Evolutionary conservation across 2,329 filamentous ascomycete species (phyloP), one percentile per base, ranked within the genome.

Genomic region (Aspergillus sp.): DNA sequence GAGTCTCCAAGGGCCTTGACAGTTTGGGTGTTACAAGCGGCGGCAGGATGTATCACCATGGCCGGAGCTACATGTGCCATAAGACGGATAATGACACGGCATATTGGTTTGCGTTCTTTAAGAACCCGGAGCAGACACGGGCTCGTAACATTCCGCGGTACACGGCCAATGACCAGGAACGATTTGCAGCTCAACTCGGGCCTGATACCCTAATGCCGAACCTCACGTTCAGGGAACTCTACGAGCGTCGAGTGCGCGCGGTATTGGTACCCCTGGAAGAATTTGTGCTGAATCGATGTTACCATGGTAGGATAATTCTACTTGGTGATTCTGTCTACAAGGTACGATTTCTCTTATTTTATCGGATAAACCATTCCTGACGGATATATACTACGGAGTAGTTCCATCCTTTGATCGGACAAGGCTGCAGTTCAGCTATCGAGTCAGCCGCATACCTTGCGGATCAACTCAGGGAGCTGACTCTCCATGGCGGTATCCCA

Each of bases 291-390:
- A 50, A 63, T 7, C 58, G 62, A 33, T 73, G 70, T 65, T 60
- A 67, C 43, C 70, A 62, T 38, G 58, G 62, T 7, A 56, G 71
- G 7, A 63, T 70, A 3, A 58, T 73, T 1, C 56, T 63, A 1
- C 60, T 73, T 4, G 71, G 70, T 0, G 71, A 73, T 50, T 59
- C 70, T 1, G 67, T 63, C 5, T 70, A 73, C 49, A 73, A 73
- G 60, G 66, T 64, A 52, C 46, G 26, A 39, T 39, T 29, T 28
- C 34, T 32, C 30, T 5, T 32, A 5, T 32, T 39, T 5, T 28
- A 5, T 8, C 26, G 19, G 9, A 9, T 39, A 8, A 7, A 26
- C 9, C 12, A 9, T 9, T 9, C 9, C 4, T 39, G 5, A 39
- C 26, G 27, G 26, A 30, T 6, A 38, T 12, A 19, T 19, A 19